phyloP scores from a whole-genome alignment of 768 basidiomycete genomes.

The Mycena latifolia region DNA sequence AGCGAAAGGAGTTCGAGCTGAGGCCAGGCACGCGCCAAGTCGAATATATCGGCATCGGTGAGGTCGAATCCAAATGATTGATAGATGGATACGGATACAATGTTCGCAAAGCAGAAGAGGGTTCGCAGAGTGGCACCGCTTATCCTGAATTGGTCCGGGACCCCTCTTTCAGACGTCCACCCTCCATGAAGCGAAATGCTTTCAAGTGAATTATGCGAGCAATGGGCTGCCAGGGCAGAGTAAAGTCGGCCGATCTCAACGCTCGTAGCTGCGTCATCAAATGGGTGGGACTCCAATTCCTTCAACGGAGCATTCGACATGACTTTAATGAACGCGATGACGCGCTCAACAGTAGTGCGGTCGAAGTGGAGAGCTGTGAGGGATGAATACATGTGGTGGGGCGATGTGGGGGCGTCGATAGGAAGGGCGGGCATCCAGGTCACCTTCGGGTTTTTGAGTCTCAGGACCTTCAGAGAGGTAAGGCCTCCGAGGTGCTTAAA shows the following conservation, averaged over 20 bases:
- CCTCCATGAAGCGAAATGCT: neutral
- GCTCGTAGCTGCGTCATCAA: neutral
- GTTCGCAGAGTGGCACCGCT: neutral
- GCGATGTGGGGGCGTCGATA: neutral
- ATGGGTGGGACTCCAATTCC: neutral
- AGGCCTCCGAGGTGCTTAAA: neutral
- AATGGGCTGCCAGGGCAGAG: neutral
- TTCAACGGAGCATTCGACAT: neutral
- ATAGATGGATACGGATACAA: neutral
- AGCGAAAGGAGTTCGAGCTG: too few relatives aligned
- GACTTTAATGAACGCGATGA: neutral
- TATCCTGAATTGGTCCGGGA: too few relatives aligned
- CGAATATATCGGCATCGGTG: too few relatives aligned
- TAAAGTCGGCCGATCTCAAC: neutral
- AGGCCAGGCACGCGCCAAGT: too few relatives aligned
- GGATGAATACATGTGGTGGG: neutral
- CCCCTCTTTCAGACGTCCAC: too few relatives aligned
- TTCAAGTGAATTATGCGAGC: neutral
- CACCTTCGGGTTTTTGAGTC: neutral
- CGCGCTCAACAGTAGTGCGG: neutral
- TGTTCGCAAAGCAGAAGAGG: neutral
- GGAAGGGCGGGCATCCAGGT: neutral
- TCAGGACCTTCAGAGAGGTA: neutral
- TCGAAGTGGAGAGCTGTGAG: neutral
- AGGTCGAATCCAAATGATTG: neutral